These are phyloP conservation scores for Zea luxurians DNA, from an alignment of 176 grass and related monocot species.

Conservation along the genomic window DNA sequence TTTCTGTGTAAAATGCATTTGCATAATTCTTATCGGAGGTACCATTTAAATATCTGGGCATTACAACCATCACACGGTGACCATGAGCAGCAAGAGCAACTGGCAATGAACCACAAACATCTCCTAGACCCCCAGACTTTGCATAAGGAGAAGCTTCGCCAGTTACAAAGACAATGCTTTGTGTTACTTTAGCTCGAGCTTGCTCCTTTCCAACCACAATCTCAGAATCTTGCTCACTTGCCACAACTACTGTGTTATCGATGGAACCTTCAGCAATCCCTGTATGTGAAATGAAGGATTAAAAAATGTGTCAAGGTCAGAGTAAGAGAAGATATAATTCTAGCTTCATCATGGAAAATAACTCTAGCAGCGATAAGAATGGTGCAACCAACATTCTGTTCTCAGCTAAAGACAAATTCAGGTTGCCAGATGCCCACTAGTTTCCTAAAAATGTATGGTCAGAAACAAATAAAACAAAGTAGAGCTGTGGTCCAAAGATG, in stretches of 20 bases:
- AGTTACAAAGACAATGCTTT: slow-evolving; percentile 77
- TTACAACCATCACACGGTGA: slow-evolving; percentile 95
- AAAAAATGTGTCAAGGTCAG: slow-evolving; percentile 9
- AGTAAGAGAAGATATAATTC: neutral
- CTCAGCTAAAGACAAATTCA: slow-evolving; percentile 22
- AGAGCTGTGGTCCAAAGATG: neutral
- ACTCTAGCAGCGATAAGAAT: slow-evolving; percentile 2
- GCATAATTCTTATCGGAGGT: slow-evolving; percentile 54
- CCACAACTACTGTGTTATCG: slow-evolving; percentile 14
- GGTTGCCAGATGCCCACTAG: neutral
- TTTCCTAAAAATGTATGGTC: neutral
- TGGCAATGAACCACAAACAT: slow-evolving; percentile 97
- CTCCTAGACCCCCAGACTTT: slow-evolving; percentile 86
- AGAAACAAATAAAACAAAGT: slow-evolving; percentile 20
- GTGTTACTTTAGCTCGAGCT: slow-evolving; percentile 47
- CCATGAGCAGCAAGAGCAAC: slow-evolving; percentile 82
- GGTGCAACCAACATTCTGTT: slow-evolving; percentile 29
- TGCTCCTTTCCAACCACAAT: slow-evolving; percentile 39
- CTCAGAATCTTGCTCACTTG: slow-evolving; percentile 41
- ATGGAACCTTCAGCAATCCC: slow-evolving; percentile 27
- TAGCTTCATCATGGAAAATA: slow-evolving; percentile 2
- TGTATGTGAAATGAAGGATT: slow-evolving; percentile 32
- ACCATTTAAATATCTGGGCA: slow-evolving; percentile 86
- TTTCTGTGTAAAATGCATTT: slow-evolving; percentile 52
- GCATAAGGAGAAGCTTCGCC: slow-evolving; percentile 90